Base-by-base conservation (phyloP, 2,329 filamentous ascomycete genomes). In the Colletotrichum gloeosporioides region DNA sequence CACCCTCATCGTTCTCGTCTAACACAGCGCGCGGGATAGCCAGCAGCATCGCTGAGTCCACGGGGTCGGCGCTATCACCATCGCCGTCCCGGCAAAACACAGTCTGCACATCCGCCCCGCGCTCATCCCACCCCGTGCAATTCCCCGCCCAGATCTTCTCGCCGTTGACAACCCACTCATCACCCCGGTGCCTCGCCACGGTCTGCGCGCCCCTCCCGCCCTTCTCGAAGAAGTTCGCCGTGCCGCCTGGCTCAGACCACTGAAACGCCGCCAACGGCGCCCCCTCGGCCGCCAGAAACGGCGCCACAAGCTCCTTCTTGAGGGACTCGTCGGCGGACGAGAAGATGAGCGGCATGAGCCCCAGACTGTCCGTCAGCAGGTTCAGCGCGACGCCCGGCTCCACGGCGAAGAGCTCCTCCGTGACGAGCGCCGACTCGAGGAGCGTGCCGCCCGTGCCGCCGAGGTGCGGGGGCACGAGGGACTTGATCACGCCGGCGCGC, bases 101-200 rank as follows among this genome's bases (percentile, higher is more conserved):
- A 76, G 89, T 91, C 70, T 87, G 84, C 3, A 92, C 81, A 57
- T 90, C 88, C 2, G 89, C 88, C 12, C 90, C 89, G 69, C 83
- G 82, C 55, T 85, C 84, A 74, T 91, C 89, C 89, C 89, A 91
- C 16, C 90, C 89, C 1, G 84, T 86, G 68, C 84, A 85, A 79
- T 90, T 91, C 2, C 89, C 90, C 13, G 89, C 88, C 89, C 90
- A 91, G 53, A 90, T 82, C 86, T 91, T 90, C 78, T 91, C 89
- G 4, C 90, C 90, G 78, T 87, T 88, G 31, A 91, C 78, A 4
- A 91, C 79, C 87, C 88, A 91, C 59, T 88, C 84, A 44, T 89
- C 85, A 0, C 87, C 88, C 25, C 6, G 44, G 5, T n/a, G 44
- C 10, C 82, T 81, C 1, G 89, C 89, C 3, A 87, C 89, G 4